Conservation (phyloP, 345 rosid species). For the Hevea brasiliensis region DNA sequence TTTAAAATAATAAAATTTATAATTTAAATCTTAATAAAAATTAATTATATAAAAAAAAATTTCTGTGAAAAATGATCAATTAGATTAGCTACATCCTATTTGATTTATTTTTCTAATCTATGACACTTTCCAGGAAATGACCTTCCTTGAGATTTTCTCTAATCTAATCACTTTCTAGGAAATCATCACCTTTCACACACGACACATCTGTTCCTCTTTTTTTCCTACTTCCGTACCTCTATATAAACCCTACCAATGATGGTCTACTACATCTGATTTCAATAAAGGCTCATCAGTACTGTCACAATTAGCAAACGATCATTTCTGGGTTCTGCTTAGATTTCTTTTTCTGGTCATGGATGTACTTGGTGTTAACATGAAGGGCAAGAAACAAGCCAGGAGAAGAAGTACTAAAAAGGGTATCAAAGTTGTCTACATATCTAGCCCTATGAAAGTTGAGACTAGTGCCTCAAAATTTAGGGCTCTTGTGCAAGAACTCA, state of each 20-base stretch:
- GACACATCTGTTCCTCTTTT: not conserved
- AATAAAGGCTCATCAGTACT: not conserved
- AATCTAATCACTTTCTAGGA: constrained; percentile 37
- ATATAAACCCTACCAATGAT: not conserved
- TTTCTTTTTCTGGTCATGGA: constrained; percentile 21
- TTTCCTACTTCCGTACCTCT: not conserved
- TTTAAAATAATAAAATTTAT: too few relatives aligned
- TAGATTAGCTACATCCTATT: too few relatives aligned
- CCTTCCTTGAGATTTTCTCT: not conserved
- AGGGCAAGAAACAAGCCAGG: constrained; percentile 16
- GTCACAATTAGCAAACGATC: not conserved
- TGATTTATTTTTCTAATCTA: constrained; percentile 5
- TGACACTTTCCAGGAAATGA: not conserved
- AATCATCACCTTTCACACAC: constrained; percentile 11
- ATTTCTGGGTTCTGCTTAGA: not conserved
- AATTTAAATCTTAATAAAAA: too few relatives aligned
- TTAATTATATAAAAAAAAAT: too few relatives aligned
- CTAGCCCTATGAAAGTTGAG: constrained; percentile 73
- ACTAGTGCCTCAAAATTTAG: constrained; percentile 72
- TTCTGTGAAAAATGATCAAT: too few relatives aligned
- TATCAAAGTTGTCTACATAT: constrained; percentile 77
- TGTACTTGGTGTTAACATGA: constrained; percentile 28
- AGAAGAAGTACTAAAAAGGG: constrained; percentile 25
- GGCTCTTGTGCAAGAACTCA: constrained; percentile 81
- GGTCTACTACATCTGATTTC: too few relatives aligned